Conservation (phyloP, 164 flowering plant genomes). For the Sextonia rubra region DNA sequence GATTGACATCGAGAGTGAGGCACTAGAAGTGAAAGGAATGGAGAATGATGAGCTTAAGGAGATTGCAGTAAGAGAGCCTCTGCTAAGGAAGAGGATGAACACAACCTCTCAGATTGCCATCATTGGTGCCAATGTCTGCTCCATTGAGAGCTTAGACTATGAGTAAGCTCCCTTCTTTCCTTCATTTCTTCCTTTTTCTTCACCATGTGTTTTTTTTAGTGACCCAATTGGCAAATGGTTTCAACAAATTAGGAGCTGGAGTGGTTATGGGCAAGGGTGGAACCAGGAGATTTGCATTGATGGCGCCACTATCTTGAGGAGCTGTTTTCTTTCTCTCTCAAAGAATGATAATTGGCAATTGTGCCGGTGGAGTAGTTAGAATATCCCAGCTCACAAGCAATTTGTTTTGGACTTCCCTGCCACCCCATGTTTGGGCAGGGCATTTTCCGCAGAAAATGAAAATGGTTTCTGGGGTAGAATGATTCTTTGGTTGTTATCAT, state of each 20-base stretch:
- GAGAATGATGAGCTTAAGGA: background rate
- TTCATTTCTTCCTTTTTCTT: background rate
- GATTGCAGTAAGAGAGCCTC: slow-evolving; percentile 32
- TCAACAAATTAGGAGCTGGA: no score
- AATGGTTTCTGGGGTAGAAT: no score
- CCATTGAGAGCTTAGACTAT: slow-evolving; percentile 78
- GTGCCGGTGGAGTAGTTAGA: background rate
- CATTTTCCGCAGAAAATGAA: no score
- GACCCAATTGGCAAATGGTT: no score
- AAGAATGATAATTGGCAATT: no score
- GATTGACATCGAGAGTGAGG: slow-evolving; percentile 32
- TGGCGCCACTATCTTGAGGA: no score
- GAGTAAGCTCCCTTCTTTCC: slow-evolving; percentile 39
- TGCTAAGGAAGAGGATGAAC: slow-evolving; percentile 37
- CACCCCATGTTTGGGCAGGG: no score
- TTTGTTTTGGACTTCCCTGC: no score
- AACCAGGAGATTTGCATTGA: no score
- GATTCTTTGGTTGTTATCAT: no score
- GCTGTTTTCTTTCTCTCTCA: no score
- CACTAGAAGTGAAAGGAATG: slow-evolving; percentile 7
- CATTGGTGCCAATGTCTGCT: slow-evolving; percentile 62
- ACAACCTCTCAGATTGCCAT: slow-evolving; percentile 73
- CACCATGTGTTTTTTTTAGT: background rate
- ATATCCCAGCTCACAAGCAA: background rate
- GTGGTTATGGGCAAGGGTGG: no score